A percentile compares a stretch with the other conserved stretches of the same genome.
Evolutionary conservation across 2,329 filamentous ascomycete genomes (phyloP).

Genomic region (Parastagonospora nodorum): DNA sequence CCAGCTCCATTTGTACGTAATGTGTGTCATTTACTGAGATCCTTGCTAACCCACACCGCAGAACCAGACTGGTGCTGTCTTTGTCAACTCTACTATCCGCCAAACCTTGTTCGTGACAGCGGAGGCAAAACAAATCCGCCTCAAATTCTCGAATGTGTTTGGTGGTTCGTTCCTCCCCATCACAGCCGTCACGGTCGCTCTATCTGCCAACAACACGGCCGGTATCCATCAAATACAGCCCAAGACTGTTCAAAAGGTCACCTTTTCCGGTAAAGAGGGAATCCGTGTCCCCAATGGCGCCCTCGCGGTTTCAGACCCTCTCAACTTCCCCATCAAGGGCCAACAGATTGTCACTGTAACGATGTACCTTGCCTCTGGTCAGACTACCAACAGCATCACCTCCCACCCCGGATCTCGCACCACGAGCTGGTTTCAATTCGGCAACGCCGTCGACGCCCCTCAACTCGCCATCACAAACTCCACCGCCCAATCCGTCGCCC

Average conservation of each 20-base stretch:
- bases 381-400: slow-evolving; percentile 63
- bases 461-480: slow-evolving; percentile 51
- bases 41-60: slow-evolving; percentile 29
- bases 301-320: slow-evolving; percentile 64
- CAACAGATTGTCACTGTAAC: slow-evolving; percentile 62
- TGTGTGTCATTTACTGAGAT: not conserved
- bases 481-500: slow-evolving; percentile 45
- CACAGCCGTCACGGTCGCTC: slow-evolving; percentile 62
- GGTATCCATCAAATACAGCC: slow-evolving; percentile 60
- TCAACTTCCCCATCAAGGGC: slow-evolving; percentile 59
- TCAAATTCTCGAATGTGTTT: slow-evolving; percentile 70
- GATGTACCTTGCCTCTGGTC: slow-evolving; percentile 63
- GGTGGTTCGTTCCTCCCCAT: slow-evolving; percentile 65
- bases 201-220: slow-evolving; percentile 59
- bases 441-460: slow-evolving; percentile 58
- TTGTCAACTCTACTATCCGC: slow-evolving; percentile 66
- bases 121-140: slow-evolving; percentile 61
- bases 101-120: slow-evolving; percentile 68
- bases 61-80: slow-evolving; percentile 60
- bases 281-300: slow-evolving; percentile 61
- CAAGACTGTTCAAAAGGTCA: slow-evolving; percentile 57
- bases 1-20: slow-evolving; percentile 57
- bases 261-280: slow-evolving; percentile 59
- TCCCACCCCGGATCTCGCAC: slow-evolving; percentile 69
- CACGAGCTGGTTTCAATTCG: slow-evolving; percentile 59